phyloP scores from a whole-genome alignment of 1,139 yeast genomes.

The Suhomyces maxii region DNA sequence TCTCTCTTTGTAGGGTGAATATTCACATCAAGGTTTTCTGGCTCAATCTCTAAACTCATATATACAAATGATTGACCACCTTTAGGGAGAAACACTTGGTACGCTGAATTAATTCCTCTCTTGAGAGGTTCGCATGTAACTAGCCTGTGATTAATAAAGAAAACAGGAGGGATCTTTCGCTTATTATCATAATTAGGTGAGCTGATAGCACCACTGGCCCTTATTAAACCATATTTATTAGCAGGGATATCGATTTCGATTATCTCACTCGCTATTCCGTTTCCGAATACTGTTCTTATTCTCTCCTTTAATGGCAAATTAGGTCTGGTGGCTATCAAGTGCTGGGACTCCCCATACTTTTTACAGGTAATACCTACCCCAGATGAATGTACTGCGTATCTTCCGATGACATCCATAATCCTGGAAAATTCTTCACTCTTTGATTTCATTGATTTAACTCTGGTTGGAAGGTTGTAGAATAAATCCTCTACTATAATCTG shows the following conservation, averaged over 20 bases:
- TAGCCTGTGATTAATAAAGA: conserved; percentile 82
- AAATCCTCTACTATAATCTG: conserved; percentile 83
- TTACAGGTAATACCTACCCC: conserved; percentile 78
- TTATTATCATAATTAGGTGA: conserved; percentile 72
- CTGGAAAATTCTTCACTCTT: conserved; percentile 73
- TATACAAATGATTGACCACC: conserved; percentile 81
- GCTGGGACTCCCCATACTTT: conserved; percentile 67
- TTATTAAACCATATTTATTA: conserved; percentile 42
- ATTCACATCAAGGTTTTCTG: conserved; percentile 82
- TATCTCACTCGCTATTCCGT: conserved; percentile 65
- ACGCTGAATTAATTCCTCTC: conserved; percentile 66
- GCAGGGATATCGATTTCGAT: conserved; percentile 38
- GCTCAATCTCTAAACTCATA: conserved; percentile 61
- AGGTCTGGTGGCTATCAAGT: conserved; percentile 55
- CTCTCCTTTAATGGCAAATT: conserved; percentile 56
- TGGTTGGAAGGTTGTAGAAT: conserved; percentile 83
- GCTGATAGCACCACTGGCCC: conserved; percentile 62
- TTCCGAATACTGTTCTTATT: conserved; percentile 73
- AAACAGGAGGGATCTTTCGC: conserved; percentile 64
- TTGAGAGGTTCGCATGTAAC: conserved; percentile 81
- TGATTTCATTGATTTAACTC: conserved; percentile 65
- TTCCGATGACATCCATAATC: conserved; percentile 79
- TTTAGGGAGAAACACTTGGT: conserved; percentile 69
- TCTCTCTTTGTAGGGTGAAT: conserved; percentile 96
- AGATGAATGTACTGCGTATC: conserved; percentile 75